Conservation (phyloP, 305 asterid genomes). For the Solanum hybrid region DNA sequence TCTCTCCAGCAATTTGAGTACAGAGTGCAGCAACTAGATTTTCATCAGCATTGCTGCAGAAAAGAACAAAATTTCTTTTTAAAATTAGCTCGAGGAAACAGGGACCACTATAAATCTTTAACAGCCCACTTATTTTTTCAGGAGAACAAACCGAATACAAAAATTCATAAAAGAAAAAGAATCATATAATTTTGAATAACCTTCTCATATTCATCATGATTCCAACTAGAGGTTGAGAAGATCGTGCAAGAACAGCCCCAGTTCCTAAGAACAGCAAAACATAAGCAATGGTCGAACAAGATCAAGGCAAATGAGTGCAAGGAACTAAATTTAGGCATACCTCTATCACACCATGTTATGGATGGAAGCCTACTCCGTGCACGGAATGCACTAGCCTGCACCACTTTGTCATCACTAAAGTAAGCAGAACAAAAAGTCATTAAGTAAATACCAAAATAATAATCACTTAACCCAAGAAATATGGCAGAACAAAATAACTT, state of each 20-base stretch:
- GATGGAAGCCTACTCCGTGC: slow-evolving; percentile 89
- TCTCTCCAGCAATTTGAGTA: slow-evolving; percentile 67
- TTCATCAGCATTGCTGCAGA: slow-evolving; percentile 85
- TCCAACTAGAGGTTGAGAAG: slow-evolving; percentile 95
- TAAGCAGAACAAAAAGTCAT: slow-evolving; percentile 20
- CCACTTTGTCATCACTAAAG: slow-evolving; percentile 77
- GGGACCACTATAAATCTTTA: neutral
- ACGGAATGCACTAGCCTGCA: slow-evolving; percentile 77
- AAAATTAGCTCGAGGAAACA: neutral
- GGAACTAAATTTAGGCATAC: slow-evolving; percentile 28
- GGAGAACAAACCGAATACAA: neutral
- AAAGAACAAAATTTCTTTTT: neutral
- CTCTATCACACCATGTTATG: slow-evolving; percentile 90
- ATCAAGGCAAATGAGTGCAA: slow-evolving; percentile 12
- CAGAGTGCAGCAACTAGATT: slow-evolving; percentile 83
- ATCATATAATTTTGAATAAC: slow-evolving; percentile 25
- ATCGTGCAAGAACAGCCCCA: slow-evolving; percentile 95
- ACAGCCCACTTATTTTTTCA: neutral
- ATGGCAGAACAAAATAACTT: neutral
- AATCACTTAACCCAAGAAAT: slow-evolving; percentile 12
- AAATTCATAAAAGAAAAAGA: neutral
- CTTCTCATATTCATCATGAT: slow-evolving; percentile 99
- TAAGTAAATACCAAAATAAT: slow-evolving; percentile 15
- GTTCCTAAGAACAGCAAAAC: slow-evolving; percentile 48
- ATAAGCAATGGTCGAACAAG: slow-evolving; percentile 2